Conservation (phyloP, 306 rosid genomes). For the Rubus idaeus region DNA sequence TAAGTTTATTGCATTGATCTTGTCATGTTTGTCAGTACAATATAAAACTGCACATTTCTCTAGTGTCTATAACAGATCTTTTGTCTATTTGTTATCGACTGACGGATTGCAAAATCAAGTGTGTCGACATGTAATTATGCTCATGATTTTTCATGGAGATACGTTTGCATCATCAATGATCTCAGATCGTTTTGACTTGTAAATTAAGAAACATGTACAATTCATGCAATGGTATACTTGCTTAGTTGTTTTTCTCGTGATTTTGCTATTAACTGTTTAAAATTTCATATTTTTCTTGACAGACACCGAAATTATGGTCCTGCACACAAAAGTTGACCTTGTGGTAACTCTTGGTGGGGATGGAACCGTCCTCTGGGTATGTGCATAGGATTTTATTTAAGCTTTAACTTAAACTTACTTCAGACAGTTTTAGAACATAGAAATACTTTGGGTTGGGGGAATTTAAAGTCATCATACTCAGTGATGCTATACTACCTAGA, state of each 20-base stretch:
- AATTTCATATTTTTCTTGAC: slow-evolving; percentile 28
- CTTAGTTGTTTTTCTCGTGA: background rate
- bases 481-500: background rate
- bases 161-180: background rate
- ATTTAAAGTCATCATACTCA: background rate
- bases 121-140: background rate
- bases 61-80: background rate
- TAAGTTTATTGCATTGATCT: background rate
- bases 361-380: slow-evolving; percentile 96
- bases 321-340: slow-evolving; percentile 88
- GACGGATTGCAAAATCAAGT: background rate
- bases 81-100: background rate
- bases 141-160: background rate
- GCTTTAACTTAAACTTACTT: background rate
- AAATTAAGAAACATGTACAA: background rate
- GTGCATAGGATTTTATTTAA: slow-evolving; percentile 34
- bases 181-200: background rate
- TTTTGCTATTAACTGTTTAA: slow-evolving; percentile 22
- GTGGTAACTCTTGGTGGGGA: slow-evolving; percentile 97
- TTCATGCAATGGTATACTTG: background rate
- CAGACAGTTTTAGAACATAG: background rate
- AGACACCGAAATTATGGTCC: slow-evolving; percentile 60
- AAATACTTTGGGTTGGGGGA: background rate
- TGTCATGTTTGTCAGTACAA: background rate
- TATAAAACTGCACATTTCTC: background rate